A percentile compares a stretch with the other conserved stretches of the same genome.
phyloP scores from a whole-genome alignment of 805 yeast genomes.

The Pichia deserticola region DNA sequence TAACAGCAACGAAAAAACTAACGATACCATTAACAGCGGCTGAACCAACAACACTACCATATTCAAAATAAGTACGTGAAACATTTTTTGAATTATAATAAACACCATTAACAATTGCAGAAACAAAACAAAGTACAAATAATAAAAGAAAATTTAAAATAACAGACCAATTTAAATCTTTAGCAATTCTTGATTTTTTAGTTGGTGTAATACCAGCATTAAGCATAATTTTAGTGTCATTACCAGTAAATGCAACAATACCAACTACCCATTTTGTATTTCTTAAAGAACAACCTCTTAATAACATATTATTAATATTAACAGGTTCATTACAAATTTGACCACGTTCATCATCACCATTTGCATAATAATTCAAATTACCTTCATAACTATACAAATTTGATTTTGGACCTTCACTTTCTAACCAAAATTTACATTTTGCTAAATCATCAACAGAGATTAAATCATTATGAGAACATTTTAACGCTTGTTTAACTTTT shows the following conservation, averaged over 20 bases:
- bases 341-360: slow-evolving; percentile 30
- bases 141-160: slow-evolving; percentile 56
- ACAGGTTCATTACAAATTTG: slow-evolving; percentile 51
- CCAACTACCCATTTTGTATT: slow-evolving; percentile 83
- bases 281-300: slow-evolving; percentile 73
- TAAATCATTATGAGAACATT: slow-evolving; percentile 38
- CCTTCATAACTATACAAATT: slow-evolving; percentile 74
- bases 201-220: slow-evolving; percentile 77
- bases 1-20: slow-evolving; percentile 67
- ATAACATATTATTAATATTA: slow-evolving; percentile 57
- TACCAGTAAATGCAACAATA: slow-evolving; percentile 67
- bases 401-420: slow-evolving; percentile 79
- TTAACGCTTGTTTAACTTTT: slow-evolving; percentile 68
- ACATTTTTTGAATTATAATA: slow-evolving; percentile 40
- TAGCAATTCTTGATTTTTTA: slow-evolving; percentile 64
- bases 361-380: slow-evolving; percentile 41
- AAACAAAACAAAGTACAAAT: slow-evolving; percentile 58
- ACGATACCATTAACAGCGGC: slow-evolving; percentile 65
- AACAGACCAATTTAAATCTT: slow-evolving; percentile 66
- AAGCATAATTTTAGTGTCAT: slow-evolving; percentile 73
- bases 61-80: slow-evolving; percentile 62
- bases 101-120: slow-evolving; percentile 67
- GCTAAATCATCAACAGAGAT: slow-evolving; percentile 40
- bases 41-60: slow-evolving; percentile 58
- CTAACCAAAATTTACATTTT: slow-evolving; percentile 55